Evolutionary conservation across 2,329 filamentous ascomycete genomes (phyloP), one percentile per base, ranked within the genome.

Genomic region (Golovinomyces cichoracearum): DNA sequence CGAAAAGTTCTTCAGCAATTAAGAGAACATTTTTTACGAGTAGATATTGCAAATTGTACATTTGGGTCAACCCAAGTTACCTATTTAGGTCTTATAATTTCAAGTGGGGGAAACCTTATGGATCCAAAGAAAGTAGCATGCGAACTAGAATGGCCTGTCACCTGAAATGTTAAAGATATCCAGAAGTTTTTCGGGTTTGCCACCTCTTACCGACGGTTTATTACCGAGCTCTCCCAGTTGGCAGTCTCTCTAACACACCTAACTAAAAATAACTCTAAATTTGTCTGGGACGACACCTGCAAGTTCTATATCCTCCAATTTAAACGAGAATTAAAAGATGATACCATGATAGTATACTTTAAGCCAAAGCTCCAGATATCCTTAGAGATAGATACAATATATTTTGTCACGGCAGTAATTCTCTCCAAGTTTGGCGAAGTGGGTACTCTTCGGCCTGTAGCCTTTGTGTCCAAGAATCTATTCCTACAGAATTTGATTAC

Each of bases 391-490:
- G 27, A 46, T 19, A 19, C 27, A 4, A 33, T 27, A 2, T 26
- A 46, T 4, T 46, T 5, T 12, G 26, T 46, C 2, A 46, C 44
- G 13, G 44, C 17, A 2, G 44, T n/a, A 5, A 21, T 46, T 33
- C 19, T 46, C 1, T 33, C 44, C 1, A 26, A 46, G n/a, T 33
- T 33, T 33, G 26, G 21, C n/a, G 4, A 46, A 23, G 6, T n/a
- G 2, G 25, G 44, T 3, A 33, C n/a, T 1, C 26, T 46, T 9
- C 5, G 44, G 3, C 44, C 44, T 1, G 44, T 46, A 33, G 44
- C 44, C 13, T 33, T 46, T 10, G 33, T 46, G 44, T 46, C 44
- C 3, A 46, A 46, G 15, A 46, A 46, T 13, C 31, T 46, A 19
- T 1, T 46, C 27, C 44, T 25, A 27, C 44, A 5, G 44, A 46